Percentiles rank a stretch among this genome's conserved stretches.
Evolutionary conservation across 805 yeast genomes (phyloP).

Genomic region (Spencermartinsiella europaea): DNA sequence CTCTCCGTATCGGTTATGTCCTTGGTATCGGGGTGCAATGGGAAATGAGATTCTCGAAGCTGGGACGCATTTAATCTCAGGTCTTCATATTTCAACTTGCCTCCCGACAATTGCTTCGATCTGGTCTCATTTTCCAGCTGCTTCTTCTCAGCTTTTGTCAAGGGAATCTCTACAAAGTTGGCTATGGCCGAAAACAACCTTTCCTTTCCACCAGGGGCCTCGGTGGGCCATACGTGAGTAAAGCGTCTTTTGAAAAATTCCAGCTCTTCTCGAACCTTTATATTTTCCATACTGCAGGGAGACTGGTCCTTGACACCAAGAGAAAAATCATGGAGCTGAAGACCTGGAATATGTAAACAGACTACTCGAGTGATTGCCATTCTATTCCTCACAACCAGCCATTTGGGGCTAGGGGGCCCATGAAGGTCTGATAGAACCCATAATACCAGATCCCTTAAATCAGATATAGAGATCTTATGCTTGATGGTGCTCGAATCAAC

Average conservation of each 20-base stretch:
- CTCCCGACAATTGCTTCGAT: background rate
- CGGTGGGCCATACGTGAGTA: constrained; percentile 42
- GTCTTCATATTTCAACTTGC: constrained; percentile 41
- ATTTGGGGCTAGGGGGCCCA: constrained; percentile 38
- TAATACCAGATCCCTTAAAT: constrained; percentile 44
- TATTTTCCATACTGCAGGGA: constrained; percentile 12
- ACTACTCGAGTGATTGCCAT: constrained; percentile 49
- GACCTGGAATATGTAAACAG: constrained; percentile 60
- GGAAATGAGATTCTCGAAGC: constrained; percentile 49
- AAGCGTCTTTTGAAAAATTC: constrained; percentile 39
- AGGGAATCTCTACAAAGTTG: constrained; percentile 52
- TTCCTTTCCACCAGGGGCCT: constrained; percentile 63
- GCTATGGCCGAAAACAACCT: constrained; percentile 49
- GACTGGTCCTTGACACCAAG: constrained; percentile 5
- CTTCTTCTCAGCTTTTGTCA: constrained; percentile 52
- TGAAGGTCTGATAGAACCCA: constrained; percentile 38
- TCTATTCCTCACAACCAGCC: constrained; percentile 48
- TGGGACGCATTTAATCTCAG: constrained; percentile 48
- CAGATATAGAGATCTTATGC: constrained; percentile 28
- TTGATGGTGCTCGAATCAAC: constrained; percentile 3
- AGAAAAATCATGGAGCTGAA: constrained; percentile 45
- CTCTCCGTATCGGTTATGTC: constrained; percentile 7
- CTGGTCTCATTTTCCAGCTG: constrained; percentile 27
- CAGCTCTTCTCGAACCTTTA: constrained; percentile 20
- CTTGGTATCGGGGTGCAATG: constrained; percentile 46